Evolutionary conservation across 2,329 filamentous ascomycete species (phyloP).

Genomic region (Nemania sp.): DNA sequence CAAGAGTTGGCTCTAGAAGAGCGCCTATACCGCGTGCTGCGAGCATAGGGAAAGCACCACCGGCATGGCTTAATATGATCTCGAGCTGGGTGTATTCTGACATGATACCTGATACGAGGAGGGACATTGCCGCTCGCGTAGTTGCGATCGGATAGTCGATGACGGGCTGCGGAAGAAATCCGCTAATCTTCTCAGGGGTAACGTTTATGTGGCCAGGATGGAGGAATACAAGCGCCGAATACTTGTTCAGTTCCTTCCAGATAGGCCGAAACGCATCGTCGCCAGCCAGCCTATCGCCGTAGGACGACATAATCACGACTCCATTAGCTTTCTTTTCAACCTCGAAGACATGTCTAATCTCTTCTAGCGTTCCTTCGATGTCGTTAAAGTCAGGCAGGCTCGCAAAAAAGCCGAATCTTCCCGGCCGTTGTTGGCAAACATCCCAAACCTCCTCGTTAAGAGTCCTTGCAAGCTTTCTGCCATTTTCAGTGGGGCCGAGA

Average conservation of each 20-base stretch:
- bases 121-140: slow-evolving; percentile 1
- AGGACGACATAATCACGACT: background rate
- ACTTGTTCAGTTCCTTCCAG: background rate
- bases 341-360: background rate
- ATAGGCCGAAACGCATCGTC: slow-evolving; percentile 1
- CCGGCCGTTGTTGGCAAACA: background rate
- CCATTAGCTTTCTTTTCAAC: background rate
- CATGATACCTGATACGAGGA: slow-evolving; percentile 1
- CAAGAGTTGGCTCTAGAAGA: background rate
- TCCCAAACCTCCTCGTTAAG: background rate
- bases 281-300: background rate
- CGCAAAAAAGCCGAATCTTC: background rate
- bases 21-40: background rate
- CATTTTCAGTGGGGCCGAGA: background rate
- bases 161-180: background rate
- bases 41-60: background rate
- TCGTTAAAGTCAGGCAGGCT: slow-evolving; percentile 2
- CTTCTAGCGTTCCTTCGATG: background rate
- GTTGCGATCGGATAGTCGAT: slow-evolving; percentile 2
- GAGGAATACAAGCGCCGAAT: background rate
- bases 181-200: background rate
- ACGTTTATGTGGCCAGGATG: background rate
- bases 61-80: slow-evolving; percentile 1
- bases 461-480: background rate
- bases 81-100: background rate